Base-by-base conservation (phyloP, 2,329 filamentous ascomycete genomes). In the Exophiala dermatitidis region DNA sequence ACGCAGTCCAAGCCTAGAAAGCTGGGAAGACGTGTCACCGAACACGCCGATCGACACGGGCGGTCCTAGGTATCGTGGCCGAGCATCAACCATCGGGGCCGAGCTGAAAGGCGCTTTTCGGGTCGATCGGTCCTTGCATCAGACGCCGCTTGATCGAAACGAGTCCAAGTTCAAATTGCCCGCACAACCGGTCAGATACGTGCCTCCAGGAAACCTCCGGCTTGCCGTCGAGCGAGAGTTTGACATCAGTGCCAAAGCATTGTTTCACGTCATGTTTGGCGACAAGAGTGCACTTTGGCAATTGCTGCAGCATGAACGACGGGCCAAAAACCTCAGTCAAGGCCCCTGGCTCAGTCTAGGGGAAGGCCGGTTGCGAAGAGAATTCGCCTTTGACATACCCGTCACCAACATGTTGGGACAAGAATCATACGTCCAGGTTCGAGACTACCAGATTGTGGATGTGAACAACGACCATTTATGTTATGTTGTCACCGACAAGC, bases 221-320 rank as follows among this genome's bases (percentile, higher is more conserved):
- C 79, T 85, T 60, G 84, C 85, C 5, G 81, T 87, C 1, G 88
- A 95, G 67, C 82, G 87, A 57, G 80, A 89, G 60, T 95, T 95
- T 67, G 86, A 94, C 61, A 84, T 97, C 56, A 94, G 88, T 58
- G 86, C 93, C 44, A 97, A 98, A 69, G 89, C 88, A 0, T 83
- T 95, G 53, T 98, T 97, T 69, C 91, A 97, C 66, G 88, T 97
- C 10, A 79, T 98, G 48, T 98, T 97, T 69, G 93, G 93, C 36
- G 93, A 98, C 69, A 95, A 91, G 72, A 95, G 88, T 67, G 88
- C 90, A 33, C 84, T 97, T 37, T 98, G 96, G 71, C 89, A 93
- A 63, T 83, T 91, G 64, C 76, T 97, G 31, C 91, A 96, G 67
- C 85, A 88, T 66, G 89, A 95, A 67, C 80, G 87, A 48, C 80